Evolutionary conservation across 225 moss, liverwort and hornwort species (phyloP).

Genomic region (Sphagnum contortum): DNA sequence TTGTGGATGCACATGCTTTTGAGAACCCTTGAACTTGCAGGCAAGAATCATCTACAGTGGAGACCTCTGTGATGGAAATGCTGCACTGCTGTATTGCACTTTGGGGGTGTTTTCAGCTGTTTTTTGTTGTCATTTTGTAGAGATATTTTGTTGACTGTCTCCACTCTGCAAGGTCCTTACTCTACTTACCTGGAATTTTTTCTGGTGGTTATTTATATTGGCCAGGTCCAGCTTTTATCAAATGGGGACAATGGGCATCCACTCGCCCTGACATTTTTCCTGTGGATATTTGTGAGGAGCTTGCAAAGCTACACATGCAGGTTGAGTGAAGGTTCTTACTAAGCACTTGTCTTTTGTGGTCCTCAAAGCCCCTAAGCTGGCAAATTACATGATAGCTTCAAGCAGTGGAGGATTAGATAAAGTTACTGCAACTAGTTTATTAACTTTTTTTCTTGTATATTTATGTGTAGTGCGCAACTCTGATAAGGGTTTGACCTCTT

Average conservation of each 20-base stretch:
- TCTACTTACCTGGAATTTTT: neutral
- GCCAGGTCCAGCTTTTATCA: constrained; percentile 90
- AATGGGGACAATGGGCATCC: constrained; percentile 99
- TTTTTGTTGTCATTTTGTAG: neutral
- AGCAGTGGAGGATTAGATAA: neutral
- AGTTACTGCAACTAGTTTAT: neutral
- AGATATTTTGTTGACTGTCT: constrained; percentile 2
- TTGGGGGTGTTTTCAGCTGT: neutral
- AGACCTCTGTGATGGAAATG: no score
- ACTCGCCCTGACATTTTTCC: constrained; percentile 90
- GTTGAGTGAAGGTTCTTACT: constrained; percentile 8
- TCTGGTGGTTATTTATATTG: constrained; percentile 1
- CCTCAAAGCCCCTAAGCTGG: neutral
- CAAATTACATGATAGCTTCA: neutral
- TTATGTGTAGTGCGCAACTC: no score
- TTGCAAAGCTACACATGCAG: constrained; percentile 90
- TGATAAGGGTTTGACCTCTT: no score
- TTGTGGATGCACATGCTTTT: constrained; percentile 68
- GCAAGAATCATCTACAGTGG: constrained; percentile 17
- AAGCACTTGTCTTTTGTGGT: neutral
- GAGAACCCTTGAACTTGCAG: constrained; percentile 63
- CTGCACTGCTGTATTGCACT: neutral
- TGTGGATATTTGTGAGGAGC: constrained; percentile 64
- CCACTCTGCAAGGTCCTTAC: neutral
- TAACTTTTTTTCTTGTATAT: no score